Percentiles rank a stretch among this genome's conserved stretches.
These are phyloP conservation scores for Candida qinlingensis DNA, from an alignment of 805 yeast species.

Conservation along the genomic window DNA sequence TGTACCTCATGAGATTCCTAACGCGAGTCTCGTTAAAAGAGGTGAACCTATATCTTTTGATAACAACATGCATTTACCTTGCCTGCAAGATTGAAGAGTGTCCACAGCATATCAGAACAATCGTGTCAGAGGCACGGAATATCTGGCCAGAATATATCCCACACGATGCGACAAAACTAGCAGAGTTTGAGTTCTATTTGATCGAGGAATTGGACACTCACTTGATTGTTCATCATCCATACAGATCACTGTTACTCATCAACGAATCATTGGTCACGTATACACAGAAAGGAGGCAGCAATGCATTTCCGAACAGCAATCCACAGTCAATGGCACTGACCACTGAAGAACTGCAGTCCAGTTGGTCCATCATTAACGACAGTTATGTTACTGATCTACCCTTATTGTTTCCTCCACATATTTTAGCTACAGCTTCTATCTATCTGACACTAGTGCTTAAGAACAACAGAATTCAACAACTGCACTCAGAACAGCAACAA, in stretches of 20 bases:
- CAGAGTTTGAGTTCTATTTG: conserved; percentile 92
- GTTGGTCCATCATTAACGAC: conserved; percentile 90
- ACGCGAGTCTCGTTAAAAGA: conserved; percentile 71
- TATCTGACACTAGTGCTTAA: conserved; percentile 68
- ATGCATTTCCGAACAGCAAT: neutral
- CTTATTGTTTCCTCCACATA: conserved; percentile 81
- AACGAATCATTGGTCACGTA: conserved; percentile 27
- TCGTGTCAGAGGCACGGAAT: conserved; percentile 78
- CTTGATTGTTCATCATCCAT: conserved; percentile 72
- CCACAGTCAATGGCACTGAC: conserved; percentile 30
- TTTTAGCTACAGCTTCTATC: conserved; percentile 76
- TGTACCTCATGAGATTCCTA: conserved; percentile 74
- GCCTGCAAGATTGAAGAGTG: conserved; percentile 94
- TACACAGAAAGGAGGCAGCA: conserved; percentile 5
- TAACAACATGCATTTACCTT: conserved; percentile 80
- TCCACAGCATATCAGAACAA: conserved; percentile 86
- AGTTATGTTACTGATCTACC: conserved; percentile 85
- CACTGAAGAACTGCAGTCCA: conserved; percentile 70
- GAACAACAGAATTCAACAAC: conserved; percentile 23
- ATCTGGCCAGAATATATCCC: conserved; percentile 95
- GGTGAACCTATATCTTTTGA: conserved; percentile 71
- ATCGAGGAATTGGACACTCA: conserved; percentile 81
- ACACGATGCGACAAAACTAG: conserved; percentile 82
- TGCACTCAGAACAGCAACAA: conserved; percentile 19
- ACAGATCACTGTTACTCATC: conserved; percentile 54